Evolutionary conservation across 1,284 basidiomycete species (phyloP), one percentile per base, ranked within the genome.

Genomic region (Malassezia furfur): DNA sequence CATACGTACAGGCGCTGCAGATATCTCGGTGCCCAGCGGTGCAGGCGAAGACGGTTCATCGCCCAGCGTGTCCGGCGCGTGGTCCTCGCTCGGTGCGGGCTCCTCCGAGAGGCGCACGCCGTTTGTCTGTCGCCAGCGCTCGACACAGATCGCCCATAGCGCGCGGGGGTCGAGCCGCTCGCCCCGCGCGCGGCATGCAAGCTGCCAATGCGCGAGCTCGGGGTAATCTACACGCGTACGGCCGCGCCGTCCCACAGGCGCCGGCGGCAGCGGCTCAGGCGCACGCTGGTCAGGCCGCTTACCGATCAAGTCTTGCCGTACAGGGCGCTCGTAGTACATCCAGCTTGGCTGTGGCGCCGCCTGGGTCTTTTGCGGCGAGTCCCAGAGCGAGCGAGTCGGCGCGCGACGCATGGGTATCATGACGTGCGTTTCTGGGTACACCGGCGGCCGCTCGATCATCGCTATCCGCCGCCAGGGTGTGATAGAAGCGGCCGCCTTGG

Each of bases 371-470:
- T 41, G 43, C 2, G 54, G 54, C 11, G 50, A 57, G 17, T 40
- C 30, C 45, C 48, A 52, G 19, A 46, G 9, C 1, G 36, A 48
- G 1, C 11, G 34, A 9, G 15, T 35, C 14, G 46, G 34, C 14
- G 34, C 38, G 25, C 43, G 36, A 10, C 25, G 53, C 14, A 41
- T 36, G 9, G n/a, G 22, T 25, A 57, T 19, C 28, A 48, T 37
- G 1, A 57, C 39, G 31, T 57, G 55, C n/a, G 55, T 57, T 35
- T 57, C 55, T 28, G 55, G 55, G 39, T 52, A 57, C 28, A 32
- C 14, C 2, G 55, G 55, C n/a, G 55, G 55, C 2, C 50, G 50
- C 30, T 57, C 55, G 17, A 46, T 38, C 10, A 31, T 14, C 7
- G n/a, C 22, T 5, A 48, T 36, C 15, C 35, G n/a, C 10, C 14